Conservation (phyloP, 768 basidiomycete species). For the Agrocybe pediades region DNA sequence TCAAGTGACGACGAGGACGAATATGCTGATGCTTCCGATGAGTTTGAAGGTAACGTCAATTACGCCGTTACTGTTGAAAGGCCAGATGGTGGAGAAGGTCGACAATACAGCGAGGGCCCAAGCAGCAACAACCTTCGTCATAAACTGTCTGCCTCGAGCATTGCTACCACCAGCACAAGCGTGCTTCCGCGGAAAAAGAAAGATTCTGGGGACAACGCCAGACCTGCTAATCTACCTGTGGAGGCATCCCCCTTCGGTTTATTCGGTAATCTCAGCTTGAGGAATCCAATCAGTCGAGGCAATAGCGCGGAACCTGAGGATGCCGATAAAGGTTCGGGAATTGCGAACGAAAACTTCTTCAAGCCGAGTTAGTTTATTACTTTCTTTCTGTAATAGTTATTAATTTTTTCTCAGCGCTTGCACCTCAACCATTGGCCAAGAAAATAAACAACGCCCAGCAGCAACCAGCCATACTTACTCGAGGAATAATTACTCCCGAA, state of each 20-base stretch:
- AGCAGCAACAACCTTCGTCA: conserved; percentile 28
- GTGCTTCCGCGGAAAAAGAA: conserved; percentile 40
- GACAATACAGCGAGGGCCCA: conserved; percentile 14
- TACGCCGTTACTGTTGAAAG: conserved; percentile 46
- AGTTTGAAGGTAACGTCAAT: conserved; percentile 28
- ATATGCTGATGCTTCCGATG: conserved; percentile 31
- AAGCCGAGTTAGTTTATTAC: conserved; percentile 47
- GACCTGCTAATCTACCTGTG: conserved; percentile 59
- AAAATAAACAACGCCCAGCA: conserved; percentile 42
- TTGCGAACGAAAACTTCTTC: conserved; percentile 73
- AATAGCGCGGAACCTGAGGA: conserved; percentile 43
- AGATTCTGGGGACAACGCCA: conserved; percentile 33
- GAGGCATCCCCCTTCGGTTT: conserved; percentile 74
- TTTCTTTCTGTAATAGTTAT: not conserved
- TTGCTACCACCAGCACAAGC: conserved; percentile 29
- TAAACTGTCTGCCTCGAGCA: conserved; percentile 40
- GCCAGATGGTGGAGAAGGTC: conserved; percentile 39
- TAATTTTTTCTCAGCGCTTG: conserved; percentile 33
- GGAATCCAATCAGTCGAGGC: conserved; percentile 37
- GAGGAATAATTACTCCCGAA: conserved; percentile 58
- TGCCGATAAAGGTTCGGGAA: conserved; percentile 56
- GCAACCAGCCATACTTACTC: conserved; percentile 67
- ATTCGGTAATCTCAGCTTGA: conserved; percentile 65
- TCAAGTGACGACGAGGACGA: conserved; percentile 39
- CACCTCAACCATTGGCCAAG: conserved; percentile 39